phyloP scores from a whole-genome alignment of 768 basidiomycete genomes.

The Tylopilus intermedius region DNA sequence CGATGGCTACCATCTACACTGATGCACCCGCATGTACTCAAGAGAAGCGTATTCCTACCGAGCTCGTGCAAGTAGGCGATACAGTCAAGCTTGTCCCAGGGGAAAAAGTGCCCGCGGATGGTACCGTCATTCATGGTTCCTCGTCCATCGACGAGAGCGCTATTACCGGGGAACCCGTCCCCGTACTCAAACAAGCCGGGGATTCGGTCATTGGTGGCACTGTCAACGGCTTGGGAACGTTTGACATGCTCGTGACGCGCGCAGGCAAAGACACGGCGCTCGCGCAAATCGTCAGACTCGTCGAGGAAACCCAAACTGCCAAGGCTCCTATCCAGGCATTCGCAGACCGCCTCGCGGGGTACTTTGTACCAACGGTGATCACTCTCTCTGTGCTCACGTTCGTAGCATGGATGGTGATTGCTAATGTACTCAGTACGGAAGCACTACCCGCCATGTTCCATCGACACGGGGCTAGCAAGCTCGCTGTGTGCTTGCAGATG shows the following conservation, averaged over 20 bases:
- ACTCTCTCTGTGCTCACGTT: constrained; percentile 79
- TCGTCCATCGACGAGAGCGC: constrained; percentile 95
- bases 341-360: constrained; percentile 89
- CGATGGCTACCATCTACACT: constrained; percentile 94
- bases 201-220: constrained; percentile 94
- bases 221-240: constrained; percentile 93
- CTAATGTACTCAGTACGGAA: constrained; percentile 49
- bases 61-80: constrained; percentile 92
- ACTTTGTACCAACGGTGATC: constrained; percentile 92
- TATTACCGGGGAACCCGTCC: constrained; percentile 90
- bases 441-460: constrained; percentile 81
- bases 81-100: constrained; percentile 92
- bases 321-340: constrained; percentile 98
- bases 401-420: constrained; percentile 73
- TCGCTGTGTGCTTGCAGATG: constrained; percentile 91
- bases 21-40: constrained; percentile 73
- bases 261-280: constrained; percentile 96
- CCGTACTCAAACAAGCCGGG: constrained; percentile 78
- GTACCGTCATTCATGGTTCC: constrained; percentile 79
- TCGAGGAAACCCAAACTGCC: constrained; percentile 96
- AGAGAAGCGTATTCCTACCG: constrained; percentile 89
- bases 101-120: constrained; percentile 95
- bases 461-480: constrained; percentile 72
- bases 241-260: constrained; percentile 92
- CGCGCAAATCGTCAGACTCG: constrained; percentile 92